Evolutionary conservation across 108 stramenopile genomes (phyloP), one percentile per base, ranked within the genome.

Genomic region (Pseudonitzschia multiseries): DNA sequence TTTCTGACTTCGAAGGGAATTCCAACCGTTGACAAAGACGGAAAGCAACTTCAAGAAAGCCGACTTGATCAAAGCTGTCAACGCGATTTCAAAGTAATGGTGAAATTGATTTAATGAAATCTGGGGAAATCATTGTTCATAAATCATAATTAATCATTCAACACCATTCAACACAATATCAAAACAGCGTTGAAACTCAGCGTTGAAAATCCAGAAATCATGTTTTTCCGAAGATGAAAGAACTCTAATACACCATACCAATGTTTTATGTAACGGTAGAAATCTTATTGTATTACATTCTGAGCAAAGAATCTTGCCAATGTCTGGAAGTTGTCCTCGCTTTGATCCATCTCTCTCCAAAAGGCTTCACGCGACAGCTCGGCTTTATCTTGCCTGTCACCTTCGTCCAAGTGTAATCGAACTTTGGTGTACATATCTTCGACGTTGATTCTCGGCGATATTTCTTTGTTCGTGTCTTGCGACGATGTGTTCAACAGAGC

Each of bases 301-400:
- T 89, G 90, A 13, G 88, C 82, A 50, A 91, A 86, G 68, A 79
- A 91, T 50, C 88, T 70, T 40, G 88, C 74, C 43, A 93, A 82
- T 0, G 86, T 89, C 51, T 93, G 88, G 46, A 90, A 89, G 8
- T 78, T 80, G 79, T 93, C 92, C 48, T 89, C 83, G 8, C 84
- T 78, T 60, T 87, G 79, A 46, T 85, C 86, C 84, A 93, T 86
- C 63, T 93, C 89, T 73, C 93, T 88, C 89, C 89, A 93, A 70
- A 93, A 93, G 12, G 84, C 86, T 78, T 93, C 92, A 28, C 79
- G 73, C 9, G 75, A 79, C 17, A 72, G 75, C 15, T 79, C 77
- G 17, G 75, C 46, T 24, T 57, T 82, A 59, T 80, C 76, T 27
- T 42, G 10, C 51, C 48, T 70, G 26, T 67, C 70, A 42, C 28